A percentile compares a stretch with the other conserved stretches of the same genome.
These are phyloP conservation scores for Oxyria digyna DNA, from an alignment of 148 eudicot species.

Conservation along the genomic window DNA sequence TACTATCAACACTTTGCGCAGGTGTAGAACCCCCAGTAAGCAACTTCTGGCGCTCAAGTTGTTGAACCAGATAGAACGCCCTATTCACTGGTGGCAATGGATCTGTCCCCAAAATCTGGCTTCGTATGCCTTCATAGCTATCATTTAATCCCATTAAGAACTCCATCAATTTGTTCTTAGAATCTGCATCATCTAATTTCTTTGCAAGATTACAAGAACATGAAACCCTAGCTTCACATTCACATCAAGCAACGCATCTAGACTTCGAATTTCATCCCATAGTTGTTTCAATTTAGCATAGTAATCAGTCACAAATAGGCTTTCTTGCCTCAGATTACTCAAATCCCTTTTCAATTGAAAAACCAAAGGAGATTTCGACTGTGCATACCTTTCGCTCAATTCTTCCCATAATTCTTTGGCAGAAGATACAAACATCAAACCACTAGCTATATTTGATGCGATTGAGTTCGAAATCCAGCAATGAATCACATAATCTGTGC, in stretches of 20 bases:
- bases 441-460: background rate
- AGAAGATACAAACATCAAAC: background rate
- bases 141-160: background rate
- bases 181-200: background rate
- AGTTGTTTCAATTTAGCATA: no score
- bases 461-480: no score
- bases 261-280: background rate
- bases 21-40: no score
- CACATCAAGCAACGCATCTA: background rate
- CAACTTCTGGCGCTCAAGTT: background rate
- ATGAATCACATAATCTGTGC: no score
- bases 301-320: no score
- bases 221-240: background rate
- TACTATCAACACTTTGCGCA: no score
- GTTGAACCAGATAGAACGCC: background rate
- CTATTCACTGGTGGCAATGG: background rate
- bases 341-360: background rate
- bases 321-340: background rate
- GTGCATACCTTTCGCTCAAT: background rate
- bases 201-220: background rate
- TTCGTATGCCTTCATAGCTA: background rate
- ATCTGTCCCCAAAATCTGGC: background rate
- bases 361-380: background rate
- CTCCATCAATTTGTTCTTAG: background rate
- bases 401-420: background rate